Evolutionary conservation across 371 early-diverging fungal genomes (phyloP), one percentile per base, ranked within the genome.

Genomic region (Mucor saturninus): DNA sequence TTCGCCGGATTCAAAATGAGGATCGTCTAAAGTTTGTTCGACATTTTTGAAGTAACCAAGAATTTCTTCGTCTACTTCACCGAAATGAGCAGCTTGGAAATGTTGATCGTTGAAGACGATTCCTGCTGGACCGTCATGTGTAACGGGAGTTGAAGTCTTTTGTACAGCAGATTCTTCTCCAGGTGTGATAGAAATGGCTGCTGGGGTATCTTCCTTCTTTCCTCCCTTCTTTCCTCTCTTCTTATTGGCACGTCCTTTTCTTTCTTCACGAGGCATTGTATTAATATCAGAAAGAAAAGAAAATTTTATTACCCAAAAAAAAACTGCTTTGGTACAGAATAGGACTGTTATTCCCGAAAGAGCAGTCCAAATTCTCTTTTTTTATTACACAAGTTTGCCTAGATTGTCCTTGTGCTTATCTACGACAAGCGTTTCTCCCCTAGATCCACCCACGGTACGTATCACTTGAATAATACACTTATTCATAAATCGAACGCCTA

Each of bases 1-100:
- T 80, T 94, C 92, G 0, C 79, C 84, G 0, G 85, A 73, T 62
- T 89, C 90, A 64, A 90, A 91, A 30, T 80, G 83, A 21, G 85
- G 81, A 52, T 83, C 86, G 42, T 92, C 89, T 31, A 94, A 61
- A 48, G 86, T 87, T 57, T 83, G 80, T 66, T 93, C 93, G 14
- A 93, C 85, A 53, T 81, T 81, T 56, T 88, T 85, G 63, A 94
- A 89, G 68, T 94, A 94, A 48, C 80, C 80, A 31, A 87, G 76
- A 10, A 89, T 62, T 59, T 91, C 87, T n/a, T 83, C 83, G 56
- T 86, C 87, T 29, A 88, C 79, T 54, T 85, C 79, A 39, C 89
- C 90, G 64, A 80, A 89, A 59, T 83, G 84, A 32, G 86, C 88
- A 0, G 75, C 69, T 65, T 75, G 75, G 42, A 75, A 75, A 42